Evolutionary conservation across 768 basidiomycete genomes (phyloP).

Genomic region (Phanerochaete carnosa): DNA sequence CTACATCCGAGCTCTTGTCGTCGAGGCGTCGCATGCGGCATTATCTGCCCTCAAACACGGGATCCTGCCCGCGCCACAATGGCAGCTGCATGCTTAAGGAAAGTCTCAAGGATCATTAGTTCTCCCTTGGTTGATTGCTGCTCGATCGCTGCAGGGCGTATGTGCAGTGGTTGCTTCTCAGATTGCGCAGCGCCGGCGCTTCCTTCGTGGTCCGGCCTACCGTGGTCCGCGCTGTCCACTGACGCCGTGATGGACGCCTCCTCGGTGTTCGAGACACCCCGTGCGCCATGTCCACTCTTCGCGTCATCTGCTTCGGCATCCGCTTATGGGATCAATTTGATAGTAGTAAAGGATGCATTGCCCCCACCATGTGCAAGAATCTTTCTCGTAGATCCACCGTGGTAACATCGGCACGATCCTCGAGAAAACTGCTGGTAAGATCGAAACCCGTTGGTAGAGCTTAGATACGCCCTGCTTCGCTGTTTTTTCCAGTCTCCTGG

Average conservation of each 20-base stretch:
- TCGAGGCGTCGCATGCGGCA: background rate
- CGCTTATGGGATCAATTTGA: no score
- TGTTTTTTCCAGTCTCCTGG: no score
- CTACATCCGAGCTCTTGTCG: background rate
- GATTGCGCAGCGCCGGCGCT: background rate
- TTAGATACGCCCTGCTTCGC: no score
- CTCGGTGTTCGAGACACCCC: background rate
- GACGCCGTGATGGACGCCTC: background rate
- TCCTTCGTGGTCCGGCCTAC: background rate
- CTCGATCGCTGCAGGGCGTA: no score
- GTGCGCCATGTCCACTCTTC: background rate
- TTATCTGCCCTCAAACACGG: background rate
- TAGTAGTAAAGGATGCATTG: background rate
- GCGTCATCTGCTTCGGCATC: background rate
- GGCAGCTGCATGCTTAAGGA: background rate
- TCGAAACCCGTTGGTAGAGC: no score
- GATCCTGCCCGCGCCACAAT: background rate
- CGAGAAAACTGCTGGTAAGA: no score
- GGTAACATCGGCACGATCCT: no score
- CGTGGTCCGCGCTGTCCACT: background rate
- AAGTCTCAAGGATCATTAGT: background rate
- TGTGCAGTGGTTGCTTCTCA: background rate
- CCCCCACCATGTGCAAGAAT: no score
- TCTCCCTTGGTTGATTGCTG: background rate
- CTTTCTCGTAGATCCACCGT: no score